Evolutionary conservation across 148 eudicot species (phyloP).

Genomic region (Polygonum aviculare): DNA sequence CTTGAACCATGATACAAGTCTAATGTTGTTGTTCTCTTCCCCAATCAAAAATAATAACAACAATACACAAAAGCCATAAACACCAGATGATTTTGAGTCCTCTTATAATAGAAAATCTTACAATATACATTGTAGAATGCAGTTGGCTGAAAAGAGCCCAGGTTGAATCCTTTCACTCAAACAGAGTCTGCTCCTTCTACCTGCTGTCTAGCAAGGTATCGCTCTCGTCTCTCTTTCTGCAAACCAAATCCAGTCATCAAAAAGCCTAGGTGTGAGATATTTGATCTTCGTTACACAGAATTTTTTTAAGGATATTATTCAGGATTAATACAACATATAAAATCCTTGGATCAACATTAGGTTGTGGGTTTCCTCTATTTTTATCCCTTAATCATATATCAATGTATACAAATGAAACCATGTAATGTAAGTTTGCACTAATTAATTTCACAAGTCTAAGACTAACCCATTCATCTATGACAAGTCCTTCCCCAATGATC

Average conservation of each 20-base stretch:
- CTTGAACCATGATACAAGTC: background rate
- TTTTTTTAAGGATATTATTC: background rate
- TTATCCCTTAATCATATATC: background rate
- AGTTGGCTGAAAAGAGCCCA: background rate
- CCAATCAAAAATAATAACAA: background rate
- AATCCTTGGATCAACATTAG: background rate
- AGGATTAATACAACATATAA: background rate
- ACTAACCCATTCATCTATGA: slow-evolving; percentile 97
- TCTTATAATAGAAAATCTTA: background rate
- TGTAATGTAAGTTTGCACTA: background rate
- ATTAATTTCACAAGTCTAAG: background rate
- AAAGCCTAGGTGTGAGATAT: too few species aligned
- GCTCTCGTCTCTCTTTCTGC: slow-evolving; percentile 92
- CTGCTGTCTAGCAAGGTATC: slow-evolving; percentile 86
- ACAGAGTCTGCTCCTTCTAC: slow-evolving; percentile 74
- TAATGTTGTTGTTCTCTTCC: background rate
- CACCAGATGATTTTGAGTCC: background rate
- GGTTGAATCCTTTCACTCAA: slow-evolving; percentile 13
- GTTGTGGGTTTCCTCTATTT: background rate
- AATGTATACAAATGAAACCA: background rate
- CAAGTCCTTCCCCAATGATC: slow-evolving; percentile 93
- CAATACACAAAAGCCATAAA: background rate
- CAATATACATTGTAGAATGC: background rate
- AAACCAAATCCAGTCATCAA: background rate
- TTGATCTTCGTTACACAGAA: too few species aligned